A percentile compares a stretch with the other conserved stretches of the same genome.
phyloP scores from a whole-genome alignment of 108 stramenopile genomes.

The Skeletonema grethae region DNA sequence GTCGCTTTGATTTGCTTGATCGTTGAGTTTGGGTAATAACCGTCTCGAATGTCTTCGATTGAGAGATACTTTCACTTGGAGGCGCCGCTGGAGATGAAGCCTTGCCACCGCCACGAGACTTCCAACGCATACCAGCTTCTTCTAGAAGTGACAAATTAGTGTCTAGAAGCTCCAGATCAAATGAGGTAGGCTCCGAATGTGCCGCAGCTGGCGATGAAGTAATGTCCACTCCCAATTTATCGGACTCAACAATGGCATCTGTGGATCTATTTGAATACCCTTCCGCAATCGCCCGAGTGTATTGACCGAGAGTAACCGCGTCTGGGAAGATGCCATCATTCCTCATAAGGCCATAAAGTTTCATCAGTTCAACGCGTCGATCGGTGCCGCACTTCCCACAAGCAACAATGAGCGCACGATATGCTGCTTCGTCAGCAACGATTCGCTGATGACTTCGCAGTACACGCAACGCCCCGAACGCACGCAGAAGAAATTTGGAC shows the following conservation, averaged over 20 bases:
- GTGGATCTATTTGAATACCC: slow-evolving; percentile 73
- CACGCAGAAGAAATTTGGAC: slow-evolving; percentile 70
- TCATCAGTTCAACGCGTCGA: slow-evolving; percentile 73
- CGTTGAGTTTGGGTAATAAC: slow-evolving; percentile 24
- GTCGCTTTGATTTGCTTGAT: slow-evolving; percentile 30
- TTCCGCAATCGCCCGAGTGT: slow-evolving; percentile 86
- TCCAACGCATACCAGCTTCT: slow-evolving; percentile 76
- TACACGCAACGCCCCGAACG: slow-evolving; percentile 78
- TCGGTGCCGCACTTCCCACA: slow-evolving; percentile 79
- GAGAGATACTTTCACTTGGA: slow-evolving; percentile 12
- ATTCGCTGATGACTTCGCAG: slow-evolving; percentile 74
- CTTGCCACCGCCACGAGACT: slow-evolving; percentile 23
- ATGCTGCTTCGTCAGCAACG: slow-evolving; percentile 87
- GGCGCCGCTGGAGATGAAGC: slow-evolving; percentile 12
- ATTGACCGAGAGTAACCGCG: slow-evolving; percentile 87
- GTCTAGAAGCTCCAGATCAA: slow-evolving; percentile 59
- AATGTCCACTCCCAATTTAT: slow-evolving; percentile 38
- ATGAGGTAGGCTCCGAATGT: not conserved
- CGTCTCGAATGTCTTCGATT: slow-evolving; percentile 47
- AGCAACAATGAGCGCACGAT: slow-evolving; percentile 81
- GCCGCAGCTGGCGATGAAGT: slow-evolving; percentile 13
- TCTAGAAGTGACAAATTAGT: slow-evolving; percentile 54
- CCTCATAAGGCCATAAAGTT: slow-evolving; percentile 78
- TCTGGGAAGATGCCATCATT: slow-evolving; percentile 84
- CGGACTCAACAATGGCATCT: slow-evolving; percentile 21